These are phyloP conservation scores for Eucalyptus regnans DNA, from an alignment of 345 rosid genomes.

Conservation along the genomic window DNA sequence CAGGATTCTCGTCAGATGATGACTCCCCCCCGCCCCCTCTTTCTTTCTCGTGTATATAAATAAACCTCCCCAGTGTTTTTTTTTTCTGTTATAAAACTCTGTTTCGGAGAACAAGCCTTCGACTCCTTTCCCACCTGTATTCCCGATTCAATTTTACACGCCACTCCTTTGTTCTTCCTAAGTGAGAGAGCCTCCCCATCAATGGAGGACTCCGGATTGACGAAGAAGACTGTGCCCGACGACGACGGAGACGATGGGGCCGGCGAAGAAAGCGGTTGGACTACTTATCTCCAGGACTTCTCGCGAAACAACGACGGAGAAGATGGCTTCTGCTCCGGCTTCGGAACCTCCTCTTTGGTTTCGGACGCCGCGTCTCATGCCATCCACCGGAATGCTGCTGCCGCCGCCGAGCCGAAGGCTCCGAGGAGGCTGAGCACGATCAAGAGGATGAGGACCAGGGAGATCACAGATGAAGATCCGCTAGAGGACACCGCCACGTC, in stretches of 20 bases:
- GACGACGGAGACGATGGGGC: not conserved
- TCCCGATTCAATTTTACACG: not conserved
- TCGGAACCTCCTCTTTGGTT: slow-evolving; percentile 31
- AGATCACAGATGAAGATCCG: slow-evolving; percentile 50
- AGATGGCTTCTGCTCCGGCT: slow-evolving; percentile 21
- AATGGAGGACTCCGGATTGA: not conserved
- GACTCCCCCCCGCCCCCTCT: not conserved
- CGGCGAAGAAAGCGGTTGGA: slow-evolving; percentile 88
- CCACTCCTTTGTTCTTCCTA: not conserved
- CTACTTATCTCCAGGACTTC: slow-evolving; percentile 66
- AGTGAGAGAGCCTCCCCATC: not conserved
- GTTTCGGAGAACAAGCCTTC: not conserved
- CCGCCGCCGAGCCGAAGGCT: not conserved
- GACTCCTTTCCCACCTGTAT: not conserved
- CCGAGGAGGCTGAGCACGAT: slow-evolving; percentile 25
- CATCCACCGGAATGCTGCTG: not conserved
- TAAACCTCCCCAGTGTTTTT: not conserved
- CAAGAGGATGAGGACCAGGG: slow-evolving; percentile 38
- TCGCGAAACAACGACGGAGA: slow-evolving; percentile 12
- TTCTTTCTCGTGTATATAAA: not conserved
- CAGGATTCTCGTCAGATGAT: slow-evolving; percentile 8
- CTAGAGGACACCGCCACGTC: slow-evolving; percentile 94
- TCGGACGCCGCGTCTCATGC: slow-evolving; percentile 66
- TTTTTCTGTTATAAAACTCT: not conserved
- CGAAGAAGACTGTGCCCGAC: not conserved